A percentile compares a stretch with the other conserved stretches of the same genome.
Conservation (phyloP, 805 yeast genomes). For the Nakazawaea populi region DNA sequence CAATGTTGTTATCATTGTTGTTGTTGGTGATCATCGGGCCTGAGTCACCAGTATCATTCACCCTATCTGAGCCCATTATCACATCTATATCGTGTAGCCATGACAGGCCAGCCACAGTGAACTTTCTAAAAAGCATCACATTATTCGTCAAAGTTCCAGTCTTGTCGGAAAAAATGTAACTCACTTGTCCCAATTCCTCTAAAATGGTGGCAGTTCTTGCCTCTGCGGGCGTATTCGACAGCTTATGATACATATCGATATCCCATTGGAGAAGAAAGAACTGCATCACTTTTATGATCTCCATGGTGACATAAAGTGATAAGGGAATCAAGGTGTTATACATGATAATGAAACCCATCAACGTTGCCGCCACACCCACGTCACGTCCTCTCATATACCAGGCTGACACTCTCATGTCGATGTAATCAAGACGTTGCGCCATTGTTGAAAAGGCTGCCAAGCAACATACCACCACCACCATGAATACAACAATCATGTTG, state of each 20-base stretch:
- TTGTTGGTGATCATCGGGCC: constrained; percentile 8
- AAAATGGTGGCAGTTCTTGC: constrained; percentile 93
- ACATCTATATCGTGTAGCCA: constrained; percentile 79
- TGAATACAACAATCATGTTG: constrained; percentile 76
- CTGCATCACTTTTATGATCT: constrained; percentile 87
- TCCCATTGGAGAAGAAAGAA: constrained; percentile 79
- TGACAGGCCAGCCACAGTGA: constrained; percentile 80
- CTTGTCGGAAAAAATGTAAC: constrained; percentile 91
- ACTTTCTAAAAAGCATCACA: constrained; percentile 84
- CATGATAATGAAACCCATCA: constrained; percentile 97
- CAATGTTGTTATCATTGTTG: neutral
- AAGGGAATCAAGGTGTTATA: constrained; percentile 93
- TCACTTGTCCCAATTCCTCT: constrained; percentile 96
- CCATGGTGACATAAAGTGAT: constrained; percentile 94
- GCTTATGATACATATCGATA: constrained; percentile 87
- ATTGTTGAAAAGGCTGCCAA: constrained; percentile 77
- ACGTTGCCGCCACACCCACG: constrained; percentile 80
- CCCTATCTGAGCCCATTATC: constrained; percentile 19
- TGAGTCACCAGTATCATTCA: neutral
- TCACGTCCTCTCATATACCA: constrained; percentile 77
- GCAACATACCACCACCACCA: constrained; percentile 76
- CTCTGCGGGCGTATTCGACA: constrained; percentile 85
- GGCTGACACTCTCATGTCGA: constrained; percentile 32
- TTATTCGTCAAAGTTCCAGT: constrained; percentile 97
- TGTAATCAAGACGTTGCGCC: constrained; percentile 58